These are phyloP conservation scores for Aspergillus carbonarius DNA, from an alignment of 2,329 filamentous ascomycete species.

Conservation along the genomic window DNA sequence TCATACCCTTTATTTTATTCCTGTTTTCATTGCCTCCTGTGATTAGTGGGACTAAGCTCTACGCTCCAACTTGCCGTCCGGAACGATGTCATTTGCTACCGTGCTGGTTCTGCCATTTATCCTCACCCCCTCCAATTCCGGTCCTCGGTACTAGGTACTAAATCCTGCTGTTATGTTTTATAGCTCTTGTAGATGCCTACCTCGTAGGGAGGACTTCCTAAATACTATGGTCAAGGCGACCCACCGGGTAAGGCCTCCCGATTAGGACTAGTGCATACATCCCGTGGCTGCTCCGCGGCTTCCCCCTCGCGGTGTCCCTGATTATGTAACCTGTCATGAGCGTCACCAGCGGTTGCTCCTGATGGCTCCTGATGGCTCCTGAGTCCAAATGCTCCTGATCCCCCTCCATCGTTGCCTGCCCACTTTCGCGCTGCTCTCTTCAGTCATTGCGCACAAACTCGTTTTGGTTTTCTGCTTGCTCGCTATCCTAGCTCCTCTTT, in stretches of 20 bases:
- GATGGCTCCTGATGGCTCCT: conserved; percentile 32
- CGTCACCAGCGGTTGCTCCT: conserved; percentile 31
- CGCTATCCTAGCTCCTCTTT: not conserved
- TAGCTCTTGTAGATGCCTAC: too few relatives aligned
- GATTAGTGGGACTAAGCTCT: conserved; percentile 3
- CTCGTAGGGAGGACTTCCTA: too few relatives aligned
- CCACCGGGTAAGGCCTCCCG: not conserved
- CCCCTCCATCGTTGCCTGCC: conserved; percentile 16
- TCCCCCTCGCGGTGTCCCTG: conserved; percentile 24
- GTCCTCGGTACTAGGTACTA: too few relatives aligned
- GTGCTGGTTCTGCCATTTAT: not conserved
- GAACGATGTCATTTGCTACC: not conserved
- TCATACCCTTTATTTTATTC: conserved; percentile 8
- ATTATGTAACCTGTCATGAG: conserved; percentile 13
- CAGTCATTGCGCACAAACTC: conserved; percentile 18
- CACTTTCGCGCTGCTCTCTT: conserved; percentile 24
- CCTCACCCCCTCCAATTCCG: not conserved
- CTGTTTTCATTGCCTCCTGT: conserved; percentile 10
- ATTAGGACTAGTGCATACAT: not conserved
- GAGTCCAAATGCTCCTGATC: too few relatives aligned
- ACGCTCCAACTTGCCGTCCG: not conserved
- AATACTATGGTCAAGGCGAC: not conserved
- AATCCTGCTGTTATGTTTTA: too few relatives aligned
- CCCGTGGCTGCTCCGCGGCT: too few relatives aligned
- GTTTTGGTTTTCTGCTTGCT: not conserved